Evolutionary conservation across 129 eudicot genomes (phyloP).

Genomic region (Rutidosis leptorrhynchoides): DNA sequence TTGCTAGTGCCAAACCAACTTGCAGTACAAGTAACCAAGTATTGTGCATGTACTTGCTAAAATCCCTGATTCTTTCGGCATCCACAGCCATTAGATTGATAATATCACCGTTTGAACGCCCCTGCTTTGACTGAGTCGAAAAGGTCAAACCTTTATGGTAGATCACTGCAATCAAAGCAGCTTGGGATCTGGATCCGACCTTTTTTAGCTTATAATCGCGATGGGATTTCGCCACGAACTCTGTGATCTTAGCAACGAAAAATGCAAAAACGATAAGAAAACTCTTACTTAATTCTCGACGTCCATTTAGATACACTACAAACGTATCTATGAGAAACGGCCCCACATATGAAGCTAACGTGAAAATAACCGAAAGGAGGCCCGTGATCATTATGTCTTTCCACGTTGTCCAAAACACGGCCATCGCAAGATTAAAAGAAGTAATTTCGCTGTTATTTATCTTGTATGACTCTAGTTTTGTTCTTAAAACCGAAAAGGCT

Average conservation of each 20-base stretch:
- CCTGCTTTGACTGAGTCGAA: constrained; percentile 59
- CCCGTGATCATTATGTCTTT: constrained; percentile 54
- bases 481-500: constrained; percentile 39
- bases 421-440: constrained; percentile 54
- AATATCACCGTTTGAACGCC: constrained; percentile 66
- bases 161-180: constrained; percentile 63
- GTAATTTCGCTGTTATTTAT: constrained; percentile 31
- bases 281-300: constrained; percentile 37
- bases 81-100: constrained; percentile 83
- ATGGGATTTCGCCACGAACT: constrained; percentile 66
- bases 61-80: constrained; percentile 69
- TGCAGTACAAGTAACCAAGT: constrained; percentile 68
- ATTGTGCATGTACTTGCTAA: constrained; percentile 67
- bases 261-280: constrained; percentile 57
- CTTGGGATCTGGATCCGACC: constrained; percentile 50
- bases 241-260: constrained; percentile 57
- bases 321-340: constrained; percentile 74
- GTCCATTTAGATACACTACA: constrained; percentile 66
- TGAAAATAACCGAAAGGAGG: constrained; percentile 38
- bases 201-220: constrained; percentile 60
- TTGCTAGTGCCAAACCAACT: constrained; percentile 53
- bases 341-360: constrained; percentile 69
- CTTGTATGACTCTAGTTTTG: constrained; percentile 37
- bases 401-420: constrained; percentile 48
- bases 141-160: constrained; percentile 68